Evolutionary conservation across 2,329 filamentous ascomycete species (phyloP).

Genomic region (Malbranchea cinnamomea): DNA sequence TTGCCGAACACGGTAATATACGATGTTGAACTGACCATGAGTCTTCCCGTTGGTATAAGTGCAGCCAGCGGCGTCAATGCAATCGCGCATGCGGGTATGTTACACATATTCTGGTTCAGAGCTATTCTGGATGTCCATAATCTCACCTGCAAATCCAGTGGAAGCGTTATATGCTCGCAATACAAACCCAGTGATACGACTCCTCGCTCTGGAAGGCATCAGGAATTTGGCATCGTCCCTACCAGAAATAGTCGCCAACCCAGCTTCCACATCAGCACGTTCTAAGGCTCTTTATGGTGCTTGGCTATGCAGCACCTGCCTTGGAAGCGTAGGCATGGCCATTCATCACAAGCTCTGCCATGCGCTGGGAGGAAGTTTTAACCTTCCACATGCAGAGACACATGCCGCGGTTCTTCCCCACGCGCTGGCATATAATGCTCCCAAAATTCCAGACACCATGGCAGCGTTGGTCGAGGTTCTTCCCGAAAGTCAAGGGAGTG

Average conservation of each 20-base stretch:
- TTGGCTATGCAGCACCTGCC: slow-evolving; percentile 48
- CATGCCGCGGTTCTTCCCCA: slow-evolving; percentile 50
- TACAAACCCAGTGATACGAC: slow-evolving; percentile 43
- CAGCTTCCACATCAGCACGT: slow-evolving; percentile 32
- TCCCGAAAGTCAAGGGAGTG: slow-evolving; percentile 43
- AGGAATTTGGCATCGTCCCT: slow-evolving; percentile 39
- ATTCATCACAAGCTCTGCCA: slow-evolving; percentile 57
- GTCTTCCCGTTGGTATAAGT: slow-evolving; percentile 38
- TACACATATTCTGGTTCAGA: not conserved
- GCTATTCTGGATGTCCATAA: slow-evolving; percentile 3
- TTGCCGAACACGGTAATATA: slow-evolving; percentile 48
- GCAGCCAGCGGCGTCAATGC: slow-evolving; percentile 49
- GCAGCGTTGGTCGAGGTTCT: slow-evolving; percentile 37
- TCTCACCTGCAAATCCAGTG: slow-evolving; percentile 28
- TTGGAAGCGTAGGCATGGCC: slow-evolving; percentile 46
- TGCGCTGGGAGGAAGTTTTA: slow-evolving; percentile 47
- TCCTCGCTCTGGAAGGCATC: slow-evolving; percentile 45
- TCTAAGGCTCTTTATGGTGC: slow-evolving; percentile 45
- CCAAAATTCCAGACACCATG: slow-evolving; percentile 38
- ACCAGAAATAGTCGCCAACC: slow-evolving; percentile 36
- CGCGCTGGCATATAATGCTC: slow-evolving; percentile 47
- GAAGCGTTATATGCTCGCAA: slow-evolving; percentile 50
- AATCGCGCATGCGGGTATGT: slow-evolving; percentile 44
- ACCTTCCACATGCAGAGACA: slow-evolving; percentile 50
- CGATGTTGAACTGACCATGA: slow-evolving; percentile 48